These are phyloP conservation scores for Sextonia rubra DNA, from an alignment of 164 flowering plant species.

Conservation along the genomic window DNA sequence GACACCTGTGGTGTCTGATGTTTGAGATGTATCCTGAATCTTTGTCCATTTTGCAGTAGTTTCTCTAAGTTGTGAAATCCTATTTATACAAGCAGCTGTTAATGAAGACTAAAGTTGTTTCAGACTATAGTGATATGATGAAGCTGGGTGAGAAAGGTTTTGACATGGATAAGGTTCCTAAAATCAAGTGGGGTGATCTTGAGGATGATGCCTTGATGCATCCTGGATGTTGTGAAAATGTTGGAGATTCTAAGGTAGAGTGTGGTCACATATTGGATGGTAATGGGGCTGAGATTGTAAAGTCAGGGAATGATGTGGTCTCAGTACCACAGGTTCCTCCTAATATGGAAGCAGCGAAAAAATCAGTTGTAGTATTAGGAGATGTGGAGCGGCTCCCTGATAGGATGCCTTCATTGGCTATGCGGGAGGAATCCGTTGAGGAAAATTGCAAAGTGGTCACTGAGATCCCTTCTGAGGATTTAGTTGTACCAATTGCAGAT, in stretches of 20 bases:
- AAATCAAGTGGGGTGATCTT: slow-evolving; percentile 75
- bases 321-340: slow-evolving; percentile 21
- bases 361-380: slow-evolving; percentile 10
- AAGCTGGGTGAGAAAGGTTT: too few relatives aligned
- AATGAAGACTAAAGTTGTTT: too few relatives aligned
- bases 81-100: too few relatives aligned
- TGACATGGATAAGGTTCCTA: slow-evolving; percentile 28
- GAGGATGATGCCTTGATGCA: slow-evolving; percentile 46
- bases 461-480: slow-evolving; percentile 26
- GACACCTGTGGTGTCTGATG: too few relatives aligned
- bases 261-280: slow-evolving; percentile 21
- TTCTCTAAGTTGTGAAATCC: too few relatives aligned
- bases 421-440: slow-evolving; percentile 12
- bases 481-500: slow-evolving; percentile 14
- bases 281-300: slow-evolving; percentile 5
- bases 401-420: slow-evolving; percentile 9
- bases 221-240: slow-evolving; percentile 20
- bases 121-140: too few relatives aligned
- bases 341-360: slow-evolving; percentile 25
- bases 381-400: slow-evolving; percentile 9
- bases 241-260: slow-evolving; percentile 25
- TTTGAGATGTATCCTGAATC: too few relatives aligned
- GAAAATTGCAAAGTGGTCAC: slow-evolving; percentile 29
- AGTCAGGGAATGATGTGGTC: slow-evolving; percentile 14
- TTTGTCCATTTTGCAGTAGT: too few relatives aligned